Evolutionary conservation across 2,329 filamentous ascomycete species (phyloP).

Genomic region (Saccharata proteae): DNA sequence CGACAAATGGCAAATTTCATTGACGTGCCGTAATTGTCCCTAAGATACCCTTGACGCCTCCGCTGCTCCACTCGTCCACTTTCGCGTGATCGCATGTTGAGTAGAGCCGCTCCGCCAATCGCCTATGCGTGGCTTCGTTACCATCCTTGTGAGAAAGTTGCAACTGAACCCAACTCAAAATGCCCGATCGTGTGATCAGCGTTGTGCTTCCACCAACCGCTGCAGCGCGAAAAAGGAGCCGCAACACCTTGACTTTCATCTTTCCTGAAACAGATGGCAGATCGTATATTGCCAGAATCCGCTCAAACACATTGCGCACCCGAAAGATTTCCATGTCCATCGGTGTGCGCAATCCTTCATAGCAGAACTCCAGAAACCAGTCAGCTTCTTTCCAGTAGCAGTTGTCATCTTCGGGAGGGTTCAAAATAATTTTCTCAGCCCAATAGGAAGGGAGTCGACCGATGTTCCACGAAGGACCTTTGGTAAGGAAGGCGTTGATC

Average conservation of each 20-base stretch:
- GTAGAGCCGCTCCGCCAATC: constrained; percentile 47
- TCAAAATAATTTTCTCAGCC: constrained; percentile 60
- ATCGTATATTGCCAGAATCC: constrained; percentile 55
- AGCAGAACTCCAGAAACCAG: constrained; percentile 62
- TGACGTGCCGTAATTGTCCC: no score
- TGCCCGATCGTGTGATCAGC: constrained; percentile 64
- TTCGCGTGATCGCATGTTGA: constrained; percentile 56
- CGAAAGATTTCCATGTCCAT: constrained; percentile 50
- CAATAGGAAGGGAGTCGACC: constrained; percentile 45
- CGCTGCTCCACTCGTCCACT: constrained; percentile 51
- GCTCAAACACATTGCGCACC: constrained; percentile 58
- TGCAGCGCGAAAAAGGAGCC: constrained; percentile 50
- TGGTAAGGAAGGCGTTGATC: constrained; percentile 71
- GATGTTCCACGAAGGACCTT: constrained; percentile 60
- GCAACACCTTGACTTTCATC: constrained; percentile 50
- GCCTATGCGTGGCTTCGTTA: constrained; percentile 39
- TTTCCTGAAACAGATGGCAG: constrained; percentile 51
- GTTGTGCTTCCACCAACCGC: constrained; percentile 65
- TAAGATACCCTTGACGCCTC: constrained; percentile 37
- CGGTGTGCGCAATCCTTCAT: constrained; percentile 51
- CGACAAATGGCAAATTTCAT: no score
- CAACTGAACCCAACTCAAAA: constrained; percentile 62
- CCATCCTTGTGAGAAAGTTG: constrained; percentile 39
- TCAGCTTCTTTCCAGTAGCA: constrained; percentile 58
- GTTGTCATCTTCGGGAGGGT: constrained; percentile 63